Evolutionary conservation across 495 filamentous ascomycete genomes (phyloP).

Genomic region (Tuber borchii): DNA sequence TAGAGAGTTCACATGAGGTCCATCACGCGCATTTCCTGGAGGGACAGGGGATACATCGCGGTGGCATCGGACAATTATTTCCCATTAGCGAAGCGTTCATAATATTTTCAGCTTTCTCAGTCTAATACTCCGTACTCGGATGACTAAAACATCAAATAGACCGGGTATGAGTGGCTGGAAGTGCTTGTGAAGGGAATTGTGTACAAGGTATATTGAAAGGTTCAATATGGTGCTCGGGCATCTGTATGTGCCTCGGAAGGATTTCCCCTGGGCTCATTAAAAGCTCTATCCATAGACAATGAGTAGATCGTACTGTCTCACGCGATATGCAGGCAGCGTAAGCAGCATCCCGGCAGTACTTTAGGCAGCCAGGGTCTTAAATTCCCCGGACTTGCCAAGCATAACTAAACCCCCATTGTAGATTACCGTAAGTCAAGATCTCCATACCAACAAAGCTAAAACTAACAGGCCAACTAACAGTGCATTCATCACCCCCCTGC

Average conservation of each 20-base stretch:
- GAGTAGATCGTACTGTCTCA: background rate
- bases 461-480: no score
- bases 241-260: background rate
- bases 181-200: background rate
- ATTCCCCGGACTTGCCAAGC: no score
- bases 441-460: background rate
- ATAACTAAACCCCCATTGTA: no score
- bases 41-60: background rate
- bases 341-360: background rate
- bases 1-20: no score
- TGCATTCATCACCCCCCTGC: background rate
- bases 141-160: background rate
- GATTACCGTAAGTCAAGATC: background rate
- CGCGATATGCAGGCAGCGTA: background rate
- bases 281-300: background rate
- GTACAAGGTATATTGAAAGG: background rate
- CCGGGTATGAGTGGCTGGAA: background rate
- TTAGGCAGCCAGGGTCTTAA: background rate
- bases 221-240: background rate
- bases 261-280: background rate
- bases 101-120: background rate
- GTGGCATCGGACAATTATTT: background rate
- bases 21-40: background rate
- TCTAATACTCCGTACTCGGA: background rate
- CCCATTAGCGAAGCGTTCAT: background rate